These are phyloP conservation scores for Trichoderma hamatum DNA, from an alignment of 2,329 filamentous ascomycete genomes.

Conservation along the genomic window DNA sequence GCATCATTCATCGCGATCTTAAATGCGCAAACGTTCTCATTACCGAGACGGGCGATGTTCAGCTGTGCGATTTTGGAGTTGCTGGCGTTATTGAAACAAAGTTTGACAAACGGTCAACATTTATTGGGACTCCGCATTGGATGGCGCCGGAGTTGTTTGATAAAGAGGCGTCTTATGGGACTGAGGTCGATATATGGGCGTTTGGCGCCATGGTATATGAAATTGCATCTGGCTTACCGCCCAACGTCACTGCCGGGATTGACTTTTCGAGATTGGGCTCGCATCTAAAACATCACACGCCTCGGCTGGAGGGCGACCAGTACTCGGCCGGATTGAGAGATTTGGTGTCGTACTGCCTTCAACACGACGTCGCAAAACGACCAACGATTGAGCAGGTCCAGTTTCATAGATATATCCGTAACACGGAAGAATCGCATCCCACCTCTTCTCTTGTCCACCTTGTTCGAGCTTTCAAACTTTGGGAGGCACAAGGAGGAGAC, in stretches of 20 bases:
- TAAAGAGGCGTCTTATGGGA: conserved; percentile 65
- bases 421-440: conserved; percentile 65
- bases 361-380: conserved; percentile 67
- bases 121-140: conserved; percentile 83
- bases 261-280: conserved; percentile 55
- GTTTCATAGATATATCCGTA: conserved; percentile 68
- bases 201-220: conserved; percentile 81
- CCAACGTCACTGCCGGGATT: conserved; percentile 62
- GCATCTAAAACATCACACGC: conserved; percentile 63
- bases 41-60: conserved; percentile 74
- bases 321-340: conserved; percentile 71
- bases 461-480: conserved; percentile 72
- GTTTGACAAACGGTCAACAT: conserved; percentile 75
- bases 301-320: conserved; percentile 69
- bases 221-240: conserved; percentile 76
- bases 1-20: conserved; percentile 72
- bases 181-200: conserved; percentile 81
- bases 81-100: conserved; percentile 76
- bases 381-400: conserved; percentile 72
- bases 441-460: conserved; percentile 65
- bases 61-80: conserved; percentile 84
- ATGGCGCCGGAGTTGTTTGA: conserved; percentile 82
- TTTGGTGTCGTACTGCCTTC: conserved; percentile 73
- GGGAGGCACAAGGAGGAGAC: conserved; percentile 74
- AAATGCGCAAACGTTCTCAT: conserved; percentile 81